A percentile compares a stretch with the other conserved stretches of the same genome.
phyloP scores from a whole-genome alignment of 192 early-diverging fungal genomes.

The Rhizophagus sp. region DNA sequence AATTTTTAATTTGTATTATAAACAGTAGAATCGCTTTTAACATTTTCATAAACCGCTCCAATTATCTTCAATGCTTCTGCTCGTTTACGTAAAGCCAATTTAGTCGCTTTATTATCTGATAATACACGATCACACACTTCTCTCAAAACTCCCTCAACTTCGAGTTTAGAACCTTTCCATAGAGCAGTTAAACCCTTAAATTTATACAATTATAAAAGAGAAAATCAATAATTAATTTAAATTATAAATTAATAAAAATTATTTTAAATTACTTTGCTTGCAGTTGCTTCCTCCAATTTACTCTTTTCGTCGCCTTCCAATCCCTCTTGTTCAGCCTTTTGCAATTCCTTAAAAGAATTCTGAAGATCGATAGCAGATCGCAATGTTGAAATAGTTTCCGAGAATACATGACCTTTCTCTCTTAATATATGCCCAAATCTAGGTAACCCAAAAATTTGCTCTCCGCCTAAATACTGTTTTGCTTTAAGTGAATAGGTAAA shows the following conservation, averaged over 20 bases:
- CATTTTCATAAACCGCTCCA: conserved; percentile 81
- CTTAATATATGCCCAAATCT: conserved; percentile 69
- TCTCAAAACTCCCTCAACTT: conserved; percentile 89
- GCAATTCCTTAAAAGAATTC: conserved; percentile 84
- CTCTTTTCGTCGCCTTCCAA: conserved; percentile 66
- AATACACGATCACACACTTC: conserved; percentile 90
- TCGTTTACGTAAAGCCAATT: conserved; percentile 62
- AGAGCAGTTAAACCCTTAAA: conserved; percentile 82
- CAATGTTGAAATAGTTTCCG: conserved; percentile 88
- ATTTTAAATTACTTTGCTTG: conserved; percentile 46
- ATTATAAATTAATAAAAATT: neutral
- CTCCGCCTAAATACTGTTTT: conserved; percentile 74
- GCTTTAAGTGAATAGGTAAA: conserved; percentile 89
- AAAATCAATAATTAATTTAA: conserved; percentile 5
- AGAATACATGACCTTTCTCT: conserved; percentile 91
- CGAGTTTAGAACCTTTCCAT: conserved; percentile 92
- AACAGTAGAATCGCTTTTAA: conserved; percentile 57
- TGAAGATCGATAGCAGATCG: conserved; percentile 93
- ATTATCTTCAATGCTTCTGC: conserved; percentile 82
- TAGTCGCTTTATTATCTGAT: conserved; percentile 61
- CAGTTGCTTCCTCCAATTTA: conserved; percentile 69
- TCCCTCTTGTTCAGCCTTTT: conserved; percentile 87
- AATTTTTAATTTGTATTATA: neutral
- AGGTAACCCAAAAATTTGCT: conserved; percentile 72
- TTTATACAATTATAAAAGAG: neutral